A percentile compares a stretch with the other conserved stretches of the same genome.
phyloP scores from a whole-genome alignment of 176 grass and related monocot genomes.

The Phyllostachys edulis region DNA sequence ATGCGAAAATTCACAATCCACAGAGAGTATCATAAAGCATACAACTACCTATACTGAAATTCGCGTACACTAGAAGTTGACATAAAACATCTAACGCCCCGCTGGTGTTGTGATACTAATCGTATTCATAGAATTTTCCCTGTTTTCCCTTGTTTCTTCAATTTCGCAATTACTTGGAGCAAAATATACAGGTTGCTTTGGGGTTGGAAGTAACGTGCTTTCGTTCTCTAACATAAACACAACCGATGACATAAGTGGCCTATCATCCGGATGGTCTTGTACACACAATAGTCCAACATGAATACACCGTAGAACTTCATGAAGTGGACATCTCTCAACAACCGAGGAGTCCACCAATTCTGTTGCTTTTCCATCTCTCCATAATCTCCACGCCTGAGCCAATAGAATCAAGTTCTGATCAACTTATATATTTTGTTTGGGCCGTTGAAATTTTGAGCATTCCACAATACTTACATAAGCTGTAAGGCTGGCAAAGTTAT shows the following conservation, averaged over 20 bases:
- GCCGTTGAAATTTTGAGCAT: background rate
- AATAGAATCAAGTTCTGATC: background rate
- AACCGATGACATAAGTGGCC: conserved; percentile 49
- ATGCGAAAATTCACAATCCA: too few relatives aligned
- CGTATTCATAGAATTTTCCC: background rate
- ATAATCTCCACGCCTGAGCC: conserved; percentile 51
- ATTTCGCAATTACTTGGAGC: background rate
- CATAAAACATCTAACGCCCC: conserved; percentile 11
- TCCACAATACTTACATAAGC: conserved; percentile 32
- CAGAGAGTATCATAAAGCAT: too few relatives aligned
- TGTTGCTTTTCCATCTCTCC: conserved; percentile 34
- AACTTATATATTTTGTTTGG: background rate
- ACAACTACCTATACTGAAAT: background rate
- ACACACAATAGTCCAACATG: conserved; percentile 57
- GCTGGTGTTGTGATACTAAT: background rate
- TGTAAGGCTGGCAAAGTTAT: conserved; percentile 14
- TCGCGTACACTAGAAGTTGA: background rate
- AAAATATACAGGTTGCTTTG: conserved; percentile 38
- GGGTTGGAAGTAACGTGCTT: conserved; percentile 29
- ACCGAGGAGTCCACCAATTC: conserved; percentile 23
- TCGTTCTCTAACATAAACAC: conserved; percentile 46
- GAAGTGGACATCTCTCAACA: background rate
- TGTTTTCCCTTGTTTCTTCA: background rate
- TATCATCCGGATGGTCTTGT: conserved; percentile 38
- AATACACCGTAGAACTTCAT: conserved; percentile 38